Conservation (phyloP, 805 yeast species). For the Candida awuae region DNA sequence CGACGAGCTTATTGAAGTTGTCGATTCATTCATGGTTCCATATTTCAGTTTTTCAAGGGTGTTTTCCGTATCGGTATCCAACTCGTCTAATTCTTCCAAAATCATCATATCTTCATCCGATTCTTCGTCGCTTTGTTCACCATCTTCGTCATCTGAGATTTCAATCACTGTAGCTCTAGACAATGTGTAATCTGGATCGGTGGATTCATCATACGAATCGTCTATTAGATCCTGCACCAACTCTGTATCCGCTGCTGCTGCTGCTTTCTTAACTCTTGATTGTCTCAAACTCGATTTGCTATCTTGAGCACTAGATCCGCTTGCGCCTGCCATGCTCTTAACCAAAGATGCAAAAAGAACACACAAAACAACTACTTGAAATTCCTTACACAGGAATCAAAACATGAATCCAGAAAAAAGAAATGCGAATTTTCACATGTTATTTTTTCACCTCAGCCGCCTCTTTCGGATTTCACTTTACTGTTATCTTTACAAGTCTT, state of each 20-base stretch:
- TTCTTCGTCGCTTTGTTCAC: constrained; percentile 4
- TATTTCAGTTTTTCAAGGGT: no score
- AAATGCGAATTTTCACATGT: no score
- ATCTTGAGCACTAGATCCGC: neutral
- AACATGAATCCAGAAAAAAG: no score
- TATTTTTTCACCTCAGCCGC: no score
- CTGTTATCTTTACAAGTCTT: no score
- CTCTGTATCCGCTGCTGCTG: neutral
- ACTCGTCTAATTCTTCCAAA: neutral
- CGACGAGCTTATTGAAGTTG: no score
- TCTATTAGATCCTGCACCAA: constrained; percentile 8
- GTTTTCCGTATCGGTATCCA: no score
- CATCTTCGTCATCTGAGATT: constrained; percentile 6
- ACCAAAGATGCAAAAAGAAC: no score
- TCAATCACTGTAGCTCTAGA: constrained; percentile 7
- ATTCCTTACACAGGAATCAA: no score
- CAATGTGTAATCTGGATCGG: constrained; percentile 24
- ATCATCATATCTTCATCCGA: neutral
- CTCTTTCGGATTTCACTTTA: no score
- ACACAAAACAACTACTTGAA: no score
- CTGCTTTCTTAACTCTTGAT: neutral
- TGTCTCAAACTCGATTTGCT: neutral
- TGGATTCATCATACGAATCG: constrained; percentile 22
- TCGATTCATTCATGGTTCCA: neutral
- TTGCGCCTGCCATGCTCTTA: no score